phyloP scores from a whole-genome alignment of 2,329 filamentous ascomycete species.

The Trichoderma sp. region DNA sequence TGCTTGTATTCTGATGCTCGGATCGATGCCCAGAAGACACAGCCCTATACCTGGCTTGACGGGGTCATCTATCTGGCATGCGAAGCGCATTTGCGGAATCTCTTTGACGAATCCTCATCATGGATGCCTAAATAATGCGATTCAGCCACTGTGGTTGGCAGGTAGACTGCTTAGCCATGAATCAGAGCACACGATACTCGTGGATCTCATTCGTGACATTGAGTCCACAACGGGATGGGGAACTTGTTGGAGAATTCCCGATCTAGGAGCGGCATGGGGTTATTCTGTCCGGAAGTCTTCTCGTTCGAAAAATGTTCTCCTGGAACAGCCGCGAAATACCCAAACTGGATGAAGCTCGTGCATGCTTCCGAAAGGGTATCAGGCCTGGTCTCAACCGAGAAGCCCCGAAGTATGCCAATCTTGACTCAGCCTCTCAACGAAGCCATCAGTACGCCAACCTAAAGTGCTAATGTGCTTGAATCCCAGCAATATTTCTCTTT shows the following conservation, averaged over 20 bases:
- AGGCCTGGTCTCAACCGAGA: background rate
- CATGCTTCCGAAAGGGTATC: background rate
- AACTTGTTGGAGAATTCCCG: slow-evolving; percentile 50
- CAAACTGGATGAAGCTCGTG: background rate
- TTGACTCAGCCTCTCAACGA: background rate
- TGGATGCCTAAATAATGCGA: slow-evolving; percentile 55
- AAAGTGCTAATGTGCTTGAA: background rate
- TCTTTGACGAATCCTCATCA: slow-evolving; percentile 50
- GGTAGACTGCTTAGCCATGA: slow-evolving; percentile 52
- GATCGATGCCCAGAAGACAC: slow-evolving; percentile 28
- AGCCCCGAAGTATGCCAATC: background rate
- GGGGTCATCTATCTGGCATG: slow-evolving; percentile 51
- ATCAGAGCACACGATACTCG: slow-evolving; percentile 39
- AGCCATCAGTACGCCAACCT: background rate
- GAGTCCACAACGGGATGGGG: slow-evolving; percentile 54
- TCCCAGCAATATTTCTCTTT: background rate
- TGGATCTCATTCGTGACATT: slow-evolving; percentile 47
- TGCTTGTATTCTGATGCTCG: slow-evolving; percentile 50
- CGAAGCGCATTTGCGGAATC: slow-evolving; percentile 24
- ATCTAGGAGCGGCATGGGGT: slow-evolving; percentile 45
- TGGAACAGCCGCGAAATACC: background rate
- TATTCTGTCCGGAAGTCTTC: slow-evolving; percentile 24
- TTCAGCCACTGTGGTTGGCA: slow-evolving; percentile 57
- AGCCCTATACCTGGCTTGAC: background rate
- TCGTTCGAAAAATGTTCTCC: background rate